These are phyloP conservation scores for Cyberlindnera saturnus DNA, from an alignment of 805 yeast genomes.

Conservation along the genomic window DNA sequence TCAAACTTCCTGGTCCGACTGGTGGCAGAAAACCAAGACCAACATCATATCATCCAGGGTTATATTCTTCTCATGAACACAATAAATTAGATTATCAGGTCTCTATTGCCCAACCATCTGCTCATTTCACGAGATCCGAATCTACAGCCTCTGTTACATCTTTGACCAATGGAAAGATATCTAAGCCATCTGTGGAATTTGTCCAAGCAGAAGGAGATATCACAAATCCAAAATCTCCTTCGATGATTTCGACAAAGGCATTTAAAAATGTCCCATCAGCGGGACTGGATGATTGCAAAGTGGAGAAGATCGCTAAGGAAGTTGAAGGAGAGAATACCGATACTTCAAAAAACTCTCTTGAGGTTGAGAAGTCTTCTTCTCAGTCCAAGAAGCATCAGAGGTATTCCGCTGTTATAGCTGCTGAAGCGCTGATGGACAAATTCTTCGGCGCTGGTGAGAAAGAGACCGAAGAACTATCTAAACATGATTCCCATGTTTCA, in stretches of 20 bases:
- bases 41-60: slow-evolving; percentile 75
- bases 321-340: slow-evolving; percentile 11
- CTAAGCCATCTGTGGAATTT: slow-evolving; percentile 30
- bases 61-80: slow-evolving; percentile 22
- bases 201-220: slow-evolving; percentile 31
- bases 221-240: slow-evolving; percentile 27
- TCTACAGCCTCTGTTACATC: slow-evolving; percentile 36
- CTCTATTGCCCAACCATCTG: slow-evolving; percentile 4
- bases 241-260: slow-evolving; percentile 4
- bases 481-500: slow-evolving; percentile 3
- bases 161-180: slow-evolving; percentile 24
- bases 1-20: slow-evolving; percentile 28
- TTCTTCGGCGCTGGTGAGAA: slow-evolving; percentile 17
- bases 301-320: slow-evolving; percentile 3
- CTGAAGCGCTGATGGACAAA: slow-evolving; percentile 24
- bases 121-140: slow-evolving; percentile 30
- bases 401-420: slow-evolving; percentile 25
- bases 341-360: neutral
- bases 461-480: neutral
- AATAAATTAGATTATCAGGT: slow-evolving; percentile 8
- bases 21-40: slow-evolving; percentile 69
- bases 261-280: slow-evolving; percentile 1
- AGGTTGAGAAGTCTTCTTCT: slow-evolving; percentile 1
- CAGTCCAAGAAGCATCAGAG: slow-evolving; percentile 18
- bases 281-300: slow-evolving; percentile 12